Base-by-base conservation (phyloP, 2,329 filamentous ascomycete species). In the Sclerotinia spermophila region DNA sequence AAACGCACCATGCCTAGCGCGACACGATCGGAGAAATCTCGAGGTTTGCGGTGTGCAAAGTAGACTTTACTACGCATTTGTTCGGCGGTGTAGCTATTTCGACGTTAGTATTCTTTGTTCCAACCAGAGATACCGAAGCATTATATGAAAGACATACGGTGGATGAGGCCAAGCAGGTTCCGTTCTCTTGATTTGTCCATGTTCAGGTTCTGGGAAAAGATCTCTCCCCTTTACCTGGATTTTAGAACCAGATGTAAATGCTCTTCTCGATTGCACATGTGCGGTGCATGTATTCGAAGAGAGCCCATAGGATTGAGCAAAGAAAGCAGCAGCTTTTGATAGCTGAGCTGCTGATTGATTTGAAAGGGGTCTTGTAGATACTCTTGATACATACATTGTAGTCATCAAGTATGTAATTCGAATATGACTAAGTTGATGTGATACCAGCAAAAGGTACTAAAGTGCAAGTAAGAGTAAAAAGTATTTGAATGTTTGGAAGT, bases 1-100 rank as follows among this genome's bases (percentile, higher is more conserved):
- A 94, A 74, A 10, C 92, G 88, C 64, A 97, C 90, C 74, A 93
- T 88, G 71, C 87, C 86, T 78, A 96, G 89, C 3, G 96, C 96
- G 5, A 91, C 82, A 82, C 88, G 89, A 79, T 99, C 96, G 6
- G 93, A 91, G 78, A 88, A 85, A 19, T 87, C 91, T 77, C 88
- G 85, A 2, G 92, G 88, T 75, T 90, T 81, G 35, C 95, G 90
- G 79, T 98, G 95, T 33, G 90, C 93, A 5, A 95, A 87, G 60
- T 85, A 83, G 65, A 98, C 87, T 30, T 81, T 88, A 33, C 80
- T 79, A 35, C 86, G 83, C 91, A 98, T 96, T 79, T 97, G 90
- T 73, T 91, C 85, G 78, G 91, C 86, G 40, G 91, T 92, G 80
- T 92, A 97, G 72, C 89, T 86, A 65, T 59, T 35, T 44, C 59